Evolutionary conservation across 164 flowering plant species (phyloP).

Genomic region (Sextonia rubra): DNA sequence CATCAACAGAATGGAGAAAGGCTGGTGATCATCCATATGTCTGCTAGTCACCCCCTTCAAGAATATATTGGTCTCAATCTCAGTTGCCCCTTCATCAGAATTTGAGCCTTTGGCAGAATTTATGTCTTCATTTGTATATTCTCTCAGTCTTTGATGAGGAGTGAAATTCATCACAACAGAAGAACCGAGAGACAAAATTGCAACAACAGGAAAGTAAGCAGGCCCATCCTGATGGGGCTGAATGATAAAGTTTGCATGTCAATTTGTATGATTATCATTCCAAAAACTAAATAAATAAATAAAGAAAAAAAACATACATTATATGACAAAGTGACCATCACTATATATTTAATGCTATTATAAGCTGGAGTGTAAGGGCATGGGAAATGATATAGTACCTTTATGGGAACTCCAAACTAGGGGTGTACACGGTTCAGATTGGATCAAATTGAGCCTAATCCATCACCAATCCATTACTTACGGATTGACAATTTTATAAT

Average conservation of each 20-base stretch:
- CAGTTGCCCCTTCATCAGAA: constrained; percentile 15
- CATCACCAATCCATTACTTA: too few species aligned
- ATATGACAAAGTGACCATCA: too few species aligned
- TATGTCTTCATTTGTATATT: constrained; percentile 2
- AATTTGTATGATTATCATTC: too few species aligned
- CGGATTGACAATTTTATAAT: too few species aligned
- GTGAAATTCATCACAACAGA: constrained; percentile 84
- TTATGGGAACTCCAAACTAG: too few species aligned
- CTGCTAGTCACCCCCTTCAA: not conserved
- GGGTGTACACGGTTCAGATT: too few species aligned
- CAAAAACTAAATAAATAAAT: too few species aligned
- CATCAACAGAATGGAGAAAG: constrained; percentile 67
- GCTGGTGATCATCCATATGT: constrained; percentile 23
- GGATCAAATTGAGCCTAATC: too few species aligned
- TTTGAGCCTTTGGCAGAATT: constrained; percentile 6
- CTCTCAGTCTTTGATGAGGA: constrained; percentile 59
- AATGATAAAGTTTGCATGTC: constrained; percentile 2
- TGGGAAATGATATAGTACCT: too few species aligned
- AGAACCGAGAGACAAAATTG: constrained; percentile 83
- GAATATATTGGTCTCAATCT: constrained; percentile 8
- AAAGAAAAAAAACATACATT: too few species aligned
- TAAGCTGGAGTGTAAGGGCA: too few species aligned
- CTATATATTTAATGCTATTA: too few species aligned
- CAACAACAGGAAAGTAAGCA: constrained; percentile 87
- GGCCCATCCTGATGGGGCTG: constrained; percentile 99